Conservation (phyloP, 176 grass and related monocot species). For the barley (Hordeum vulgare) region MorexV3_pseudomolecules_assembly NC_058523.1:16644419-16644918, state of each 20-base stretch:
- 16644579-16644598: background rate
- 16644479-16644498: background rate
- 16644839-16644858: background rate
- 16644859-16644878: background rate
- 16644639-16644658: background rate
- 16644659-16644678: background rate
- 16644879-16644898: background rate
- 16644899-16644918: background rate
- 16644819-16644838: too few relatives aligned
- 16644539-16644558: background rate
- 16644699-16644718: background rate
- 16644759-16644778: background rate
- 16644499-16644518: background rate
- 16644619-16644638: background rate
- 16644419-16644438: background rate
- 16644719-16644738: background rate
- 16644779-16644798: too few relatives aligned
- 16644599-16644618: background rate
- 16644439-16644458: background rate
- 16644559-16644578: background rate
- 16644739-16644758: background rate
- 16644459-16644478: background rate
- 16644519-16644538: background rate
- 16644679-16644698: background rate
- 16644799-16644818: too few relatives aligned